Evolutionary conservation across 2,329 filamentous ascomycete genomes (phyloP).

Genomic region (Colletotrichum cuscutae): DNA sequence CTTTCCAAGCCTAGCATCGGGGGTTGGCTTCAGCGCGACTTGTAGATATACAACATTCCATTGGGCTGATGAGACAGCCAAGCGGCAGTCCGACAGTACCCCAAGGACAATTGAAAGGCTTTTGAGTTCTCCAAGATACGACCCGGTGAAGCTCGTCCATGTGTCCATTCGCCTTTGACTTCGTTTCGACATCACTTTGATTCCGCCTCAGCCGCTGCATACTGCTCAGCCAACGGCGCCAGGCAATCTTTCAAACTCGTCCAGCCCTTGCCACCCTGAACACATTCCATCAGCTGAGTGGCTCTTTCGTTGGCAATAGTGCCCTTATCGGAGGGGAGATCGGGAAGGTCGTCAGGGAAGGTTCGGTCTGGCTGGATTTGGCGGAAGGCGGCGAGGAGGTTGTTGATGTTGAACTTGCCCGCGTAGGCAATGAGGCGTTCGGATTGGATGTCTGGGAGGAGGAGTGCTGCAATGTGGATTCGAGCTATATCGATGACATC

Average conservation of each 20-base stretch:
- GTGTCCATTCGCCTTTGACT: background rate
- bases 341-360: slow-evolving; percentile 13
- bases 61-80: slow-evolving; percentile 1
- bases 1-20: slow-evolving; percentile 14
- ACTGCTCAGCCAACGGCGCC: slow-evolving; percentile 3
- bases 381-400: slow-evolving; percentile 16
- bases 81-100: slow-evolving; percentile 14
- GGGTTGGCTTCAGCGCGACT: slow-evolving; percentile 10
- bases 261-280: slow-evolving; percentile 3
- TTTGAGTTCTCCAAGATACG: background rate
- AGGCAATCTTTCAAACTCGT: slow-evolving; percentile 11
- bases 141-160: background rate
- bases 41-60: slow-evolving; percentile 23
- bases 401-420: slow-evolving; percentile 16
- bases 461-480: slow-evolving; percentile 21
- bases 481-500: slow-evolving; percentile 20
- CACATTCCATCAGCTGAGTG: background rate
- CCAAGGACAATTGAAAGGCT: slow-evolving; percentile 15
- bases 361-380: background rate
- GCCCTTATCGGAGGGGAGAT: slow-evolving; percentile 10
- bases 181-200: background rate
- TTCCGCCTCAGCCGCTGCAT: background rate
- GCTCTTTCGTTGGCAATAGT: slow-evolving; percentile 14
- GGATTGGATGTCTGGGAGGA: slow-evolving; percentile 15
- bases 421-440: slow-evolving; percentile 17